phyloP scores from a whole-genome alignment of 306 rosid species.

The Glycine tomentella region DNA sequence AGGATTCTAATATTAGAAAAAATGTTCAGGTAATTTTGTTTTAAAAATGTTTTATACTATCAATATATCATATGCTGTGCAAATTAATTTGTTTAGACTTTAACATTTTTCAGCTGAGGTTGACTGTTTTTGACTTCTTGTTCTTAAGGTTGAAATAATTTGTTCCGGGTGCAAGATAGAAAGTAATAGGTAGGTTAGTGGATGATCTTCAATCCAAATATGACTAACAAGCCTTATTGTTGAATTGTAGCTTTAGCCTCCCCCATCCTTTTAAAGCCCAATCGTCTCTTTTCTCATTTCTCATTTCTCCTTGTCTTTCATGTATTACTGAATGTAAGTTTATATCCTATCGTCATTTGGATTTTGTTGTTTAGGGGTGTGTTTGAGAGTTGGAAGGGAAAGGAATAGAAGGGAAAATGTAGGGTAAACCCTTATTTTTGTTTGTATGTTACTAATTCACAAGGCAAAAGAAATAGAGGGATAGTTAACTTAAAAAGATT shows the following conservation, averaged over 20 bases:
- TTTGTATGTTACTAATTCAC: conserved; percentile 10
- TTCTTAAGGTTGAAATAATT: conserved; percentile 26
- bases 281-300: not conserved
- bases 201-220: not conserved
- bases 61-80: not conserved
- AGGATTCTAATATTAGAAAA: conserved; percentile 72
- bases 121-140: conserved; percentile 15
- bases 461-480: not conserved
- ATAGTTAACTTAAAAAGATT: not conserved
- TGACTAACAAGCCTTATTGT: conserved; percentile 12
- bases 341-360: not conserved
- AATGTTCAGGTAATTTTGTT: conserved; percentile 73
- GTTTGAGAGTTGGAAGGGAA: not conserved
- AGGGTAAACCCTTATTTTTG: not conserved
- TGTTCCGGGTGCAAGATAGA: not conserved
- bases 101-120: not conserved
- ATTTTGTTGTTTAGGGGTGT: conserved; percentile 11
- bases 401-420: not conserved
- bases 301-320: conserved; percentile 32
- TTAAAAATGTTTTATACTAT: not conserved
- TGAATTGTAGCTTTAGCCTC: conserved; percentile 31
- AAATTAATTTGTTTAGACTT: conserved; percentile 15
- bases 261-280: not conserved
- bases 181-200: conserved; percentile 7
- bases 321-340: conserved; percentile 6